Evolutionary conservation across 768 basidiomycete genomes (phyloP).

Genomic region (Stropharia rugosoannulata): DNA sequence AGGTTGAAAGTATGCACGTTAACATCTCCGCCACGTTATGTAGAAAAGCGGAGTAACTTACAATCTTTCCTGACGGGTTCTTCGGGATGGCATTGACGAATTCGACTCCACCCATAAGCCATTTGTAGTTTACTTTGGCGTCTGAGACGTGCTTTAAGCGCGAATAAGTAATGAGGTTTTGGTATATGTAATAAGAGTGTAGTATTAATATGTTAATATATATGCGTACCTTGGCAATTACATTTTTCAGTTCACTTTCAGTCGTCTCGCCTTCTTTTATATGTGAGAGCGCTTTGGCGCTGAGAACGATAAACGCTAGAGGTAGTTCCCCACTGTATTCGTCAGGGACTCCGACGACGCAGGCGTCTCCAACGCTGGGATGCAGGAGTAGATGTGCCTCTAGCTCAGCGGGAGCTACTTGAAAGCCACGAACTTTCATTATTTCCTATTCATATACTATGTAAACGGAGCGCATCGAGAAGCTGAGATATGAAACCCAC

Average conservation of each 20-base stretch:
- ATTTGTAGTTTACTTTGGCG: constrained; percentile 59
- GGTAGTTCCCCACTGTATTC: constrained; percentile 79
- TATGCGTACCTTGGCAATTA: no score
- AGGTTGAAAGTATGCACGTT: not conserved
- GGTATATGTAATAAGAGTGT: not conserved
- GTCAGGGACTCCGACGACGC: constrained; percentile 67
- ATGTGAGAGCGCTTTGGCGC: constrained; percentile 36
- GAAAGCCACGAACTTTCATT: constrained; percentile 61
- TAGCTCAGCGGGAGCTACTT: constrained; percentile 67
- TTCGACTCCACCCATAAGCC: constrained; percentile 58
- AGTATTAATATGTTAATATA: not conserved
- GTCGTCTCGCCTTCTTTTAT: constrained; percentile 31
- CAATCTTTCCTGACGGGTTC: constrained; percentile 71
- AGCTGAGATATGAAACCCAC: constrained; percentile 27
- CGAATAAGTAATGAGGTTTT: not conserved
- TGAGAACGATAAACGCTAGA: constrained; percentile 64
- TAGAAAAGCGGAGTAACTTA: constrained; percentile 24
- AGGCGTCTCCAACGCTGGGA: constrained; percentile 57
- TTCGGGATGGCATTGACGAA: constrained; percentile 65
- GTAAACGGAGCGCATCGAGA: not conserved
- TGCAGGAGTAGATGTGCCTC: constrained; percentile 66
- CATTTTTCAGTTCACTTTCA: constrained; percentile 36
- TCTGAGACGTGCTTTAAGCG: constrained; percentile 52
- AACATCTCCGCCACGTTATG: not conserved
- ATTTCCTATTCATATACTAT: constrained; percentile 48